Evolutionary conservation across 2,329 filamentous ascomycete species (phyloP).

Genomic region (Penicillium brevicompactum): DNA sequence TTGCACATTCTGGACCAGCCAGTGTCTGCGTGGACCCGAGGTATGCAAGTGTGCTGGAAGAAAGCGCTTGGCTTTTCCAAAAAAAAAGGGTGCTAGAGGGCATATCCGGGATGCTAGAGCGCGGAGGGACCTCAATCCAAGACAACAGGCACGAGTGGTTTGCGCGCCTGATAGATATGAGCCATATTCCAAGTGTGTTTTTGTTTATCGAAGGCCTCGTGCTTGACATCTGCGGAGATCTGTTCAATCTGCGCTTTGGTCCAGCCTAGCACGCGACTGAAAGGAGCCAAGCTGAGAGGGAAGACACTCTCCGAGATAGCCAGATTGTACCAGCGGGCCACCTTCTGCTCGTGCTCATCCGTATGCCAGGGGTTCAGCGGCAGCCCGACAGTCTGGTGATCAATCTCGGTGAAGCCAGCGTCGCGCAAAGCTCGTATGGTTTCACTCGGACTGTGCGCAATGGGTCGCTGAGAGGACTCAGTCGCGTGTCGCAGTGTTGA

Average conservation of each 20-base stretch:
- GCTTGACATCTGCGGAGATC: constrained; percentile 64
- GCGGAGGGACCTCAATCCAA: not conserved
- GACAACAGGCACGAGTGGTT: constrained; percentile 28
- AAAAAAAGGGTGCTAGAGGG: not conserved
- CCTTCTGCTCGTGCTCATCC: constrained; percentile 64
- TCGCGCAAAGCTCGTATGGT: constrained; percentile 64
- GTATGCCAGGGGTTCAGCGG: constrained; percentile 74
- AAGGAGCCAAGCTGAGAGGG: constrained; percentile 71
- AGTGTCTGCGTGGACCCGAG: not conserved
- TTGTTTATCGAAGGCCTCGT: constrained; percentile 68
- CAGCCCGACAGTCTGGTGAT: constrained; percentile 67
- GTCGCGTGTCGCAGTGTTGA: constrained; percentile 69
- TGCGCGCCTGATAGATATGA: constrained; percentile 48
- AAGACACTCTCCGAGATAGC: constrained; percentile 73
- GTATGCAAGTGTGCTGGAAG: not conserved
- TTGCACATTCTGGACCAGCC: constrained; percentile 10
- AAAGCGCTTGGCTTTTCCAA: not conserved
- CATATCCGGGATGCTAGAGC: not conserved
- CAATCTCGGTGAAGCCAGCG: constrained; percentile 79
- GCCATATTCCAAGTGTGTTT: constrained; percentile 69
- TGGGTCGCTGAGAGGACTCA: constrained; percentile 62
- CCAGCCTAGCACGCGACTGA: constrained; percentile 68
- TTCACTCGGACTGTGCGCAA: constrained; percentile 62
- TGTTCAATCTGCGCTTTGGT: constrained; percentile 62
- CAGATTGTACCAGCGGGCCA: constrained; percentile 83